Evolutionary conservation across 768 basidiomycete genomes (phyloP).

Genomic region (Rhodotorula babjevae): DNA sequence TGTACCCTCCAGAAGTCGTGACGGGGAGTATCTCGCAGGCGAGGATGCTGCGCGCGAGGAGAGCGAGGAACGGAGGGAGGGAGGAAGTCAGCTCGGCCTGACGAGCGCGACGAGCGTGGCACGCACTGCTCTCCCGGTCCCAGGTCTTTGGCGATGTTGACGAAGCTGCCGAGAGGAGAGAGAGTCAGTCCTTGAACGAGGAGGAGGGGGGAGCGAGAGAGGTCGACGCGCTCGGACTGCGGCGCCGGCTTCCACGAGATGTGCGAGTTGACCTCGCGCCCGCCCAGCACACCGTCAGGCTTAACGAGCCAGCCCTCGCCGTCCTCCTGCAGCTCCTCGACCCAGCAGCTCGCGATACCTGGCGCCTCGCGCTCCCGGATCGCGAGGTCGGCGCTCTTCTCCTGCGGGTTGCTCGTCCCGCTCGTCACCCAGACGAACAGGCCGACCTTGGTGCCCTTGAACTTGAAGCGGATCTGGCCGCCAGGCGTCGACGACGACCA

Average conservation of each 20-base stretch:
- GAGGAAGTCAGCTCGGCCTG: not conserved
- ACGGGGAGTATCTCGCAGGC: constrained; percentile 14
- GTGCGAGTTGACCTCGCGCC: constrained; percentile 2
- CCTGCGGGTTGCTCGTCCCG: constrained; percentile 4
- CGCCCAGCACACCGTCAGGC: not conserved
- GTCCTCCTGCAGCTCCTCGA: constrained; percentile 1
- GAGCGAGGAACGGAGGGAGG: not conserved
- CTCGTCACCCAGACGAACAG: constrained; percentile 24
- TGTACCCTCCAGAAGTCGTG: constrained; percentile 7
- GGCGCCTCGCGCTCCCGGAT: constrained; percentile 6
- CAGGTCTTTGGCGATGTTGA: constrained; percentile 8
- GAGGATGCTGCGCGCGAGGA: constrained; percentile 9
- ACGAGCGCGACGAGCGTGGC: no score
- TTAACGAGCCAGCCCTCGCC: not conserved
- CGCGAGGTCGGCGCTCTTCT: not conserved
- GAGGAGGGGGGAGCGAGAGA: no score
- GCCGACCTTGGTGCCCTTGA: constrained; percentile 17
- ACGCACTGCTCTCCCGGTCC: constrained; percentile 11
- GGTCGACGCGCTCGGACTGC: constrained; percentile 8
- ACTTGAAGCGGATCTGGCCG: constrained; percentile 23
- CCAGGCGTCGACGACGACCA: constrained; percentile 14
- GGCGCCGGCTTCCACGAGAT: constrained; percentile 3
- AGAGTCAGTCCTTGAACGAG: not conserved
- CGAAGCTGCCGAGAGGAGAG: not conserved
- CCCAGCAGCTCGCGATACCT: constrained; percentile 20